phyloP scores from a whole-genome alignment of 1,139 yeast genomes.

The Scheffersomyces segobiensis region DNA sequence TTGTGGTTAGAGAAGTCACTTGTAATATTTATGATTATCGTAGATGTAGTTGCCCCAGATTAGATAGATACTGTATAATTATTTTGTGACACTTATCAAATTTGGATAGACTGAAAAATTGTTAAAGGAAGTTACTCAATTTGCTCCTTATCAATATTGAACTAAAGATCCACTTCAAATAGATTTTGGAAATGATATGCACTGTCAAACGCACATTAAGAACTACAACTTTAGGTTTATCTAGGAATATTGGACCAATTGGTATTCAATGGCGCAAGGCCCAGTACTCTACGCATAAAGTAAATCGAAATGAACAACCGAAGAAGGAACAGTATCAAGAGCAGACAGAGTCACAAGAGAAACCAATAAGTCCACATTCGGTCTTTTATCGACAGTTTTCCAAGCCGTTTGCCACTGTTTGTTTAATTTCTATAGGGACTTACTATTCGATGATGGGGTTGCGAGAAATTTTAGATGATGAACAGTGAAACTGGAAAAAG shows the following conservation, averaged over 20 bases:
- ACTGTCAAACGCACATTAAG: neutral
- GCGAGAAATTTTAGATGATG: slow-evolving; percentile 39
- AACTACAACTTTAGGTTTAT: neutral
- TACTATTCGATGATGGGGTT: slow-evolving; percentile 40
- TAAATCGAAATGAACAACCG: neutral
- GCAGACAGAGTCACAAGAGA: neutral
- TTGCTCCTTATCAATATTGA: neutral
- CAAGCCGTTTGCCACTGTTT: slow-evolving; percentile 40
- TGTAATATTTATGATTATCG: too few species aligned
- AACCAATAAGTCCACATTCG: neutral
- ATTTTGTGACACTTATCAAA: neutral
- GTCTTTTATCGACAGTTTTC: slow-evolving; percentile 43
- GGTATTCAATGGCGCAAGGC: neutral
- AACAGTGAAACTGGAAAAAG: neutral
- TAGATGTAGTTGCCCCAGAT: neutral
- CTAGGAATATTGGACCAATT: neutral
- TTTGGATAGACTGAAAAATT: neutral
- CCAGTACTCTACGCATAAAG: neutral
- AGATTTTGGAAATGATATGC: neutral
- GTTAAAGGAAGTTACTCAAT: neutral
- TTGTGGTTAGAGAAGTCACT: neutral
- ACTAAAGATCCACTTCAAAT: neutral
- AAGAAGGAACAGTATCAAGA: neutral
- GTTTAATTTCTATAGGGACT: slow-evolving; percentile 39
- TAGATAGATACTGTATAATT: neutral